These are phyloP conservation scores for Nothopassalora personata DNA, from an alignment of 2,329 filamentous ascomycete genomes.

Conservation along the genomic window DNA sequence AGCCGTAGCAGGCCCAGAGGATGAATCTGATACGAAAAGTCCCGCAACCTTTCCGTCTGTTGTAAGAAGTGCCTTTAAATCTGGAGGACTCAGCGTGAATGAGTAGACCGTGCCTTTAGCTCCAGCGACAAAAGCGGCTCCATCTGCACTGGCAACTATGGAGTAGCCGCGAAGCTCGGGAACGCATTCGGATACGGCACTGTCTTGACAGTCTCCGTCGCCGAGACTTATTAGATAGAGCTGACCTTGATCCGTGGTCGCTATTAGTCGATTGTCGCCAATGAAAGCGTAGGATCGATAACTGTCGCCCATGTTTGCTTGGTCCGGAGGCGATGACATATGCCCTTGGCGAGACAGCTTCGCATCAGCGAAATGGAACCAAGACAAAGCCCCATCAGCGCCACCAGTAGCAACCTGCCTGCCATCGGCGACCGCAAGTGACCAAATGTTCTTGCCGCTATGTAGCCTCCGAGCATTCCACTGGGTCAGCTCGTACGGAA, in stretches of 20 bases:
- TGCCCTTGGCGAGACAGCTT: background rate
- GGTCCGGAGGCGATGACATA: background rate
- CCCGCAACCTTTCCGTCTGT: constrained; percentile 38
- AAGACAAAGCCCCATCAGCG: constrained; percentile 64
- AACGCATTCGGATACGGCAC: constrained; percentile 9
- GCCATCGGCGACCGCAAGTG: constrained; percentile 45
- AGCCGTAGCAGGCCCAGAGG: background rate
- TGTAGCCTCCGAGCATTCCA: constrained; percentile 59
- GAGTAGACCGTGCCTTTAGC: constrained; percentile 40
- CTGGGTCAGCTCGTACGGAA: constrained; percentile 44
- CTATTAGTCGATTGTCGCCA: constrained; percentile 48
- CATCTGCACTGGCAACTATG: constrained; percentile 37
- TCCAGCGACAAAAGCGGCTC: constrained; percentile 44
- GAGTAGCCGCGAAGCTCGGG: constrained; percentile 45
- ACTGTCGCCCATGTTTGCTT: constrained; percentile 31
- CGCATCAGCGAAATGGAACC: constrained; percentile 4
- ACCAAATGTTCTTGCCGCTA: constrained; percentile 87
- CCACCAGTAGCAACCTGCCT: constrained; percentile 61
- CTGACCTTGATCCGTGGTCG: constrained; percentile 55
- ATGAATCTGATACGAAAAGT: constrained; percentile 30
- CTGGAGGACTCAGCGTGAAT: constrained; percentile 26
- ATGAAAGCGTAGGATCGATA: constrained; percentile 63
- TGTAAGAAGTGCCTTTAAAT: constrained; percentile 26
- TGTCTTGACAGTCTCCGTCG: background rate
- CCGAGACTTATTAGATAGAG: constrained; percentile 41